phyloP scores from a whole-genome alignment of 768 basidiomycete species.

The Neoboletus brunneissimus region DNA sequence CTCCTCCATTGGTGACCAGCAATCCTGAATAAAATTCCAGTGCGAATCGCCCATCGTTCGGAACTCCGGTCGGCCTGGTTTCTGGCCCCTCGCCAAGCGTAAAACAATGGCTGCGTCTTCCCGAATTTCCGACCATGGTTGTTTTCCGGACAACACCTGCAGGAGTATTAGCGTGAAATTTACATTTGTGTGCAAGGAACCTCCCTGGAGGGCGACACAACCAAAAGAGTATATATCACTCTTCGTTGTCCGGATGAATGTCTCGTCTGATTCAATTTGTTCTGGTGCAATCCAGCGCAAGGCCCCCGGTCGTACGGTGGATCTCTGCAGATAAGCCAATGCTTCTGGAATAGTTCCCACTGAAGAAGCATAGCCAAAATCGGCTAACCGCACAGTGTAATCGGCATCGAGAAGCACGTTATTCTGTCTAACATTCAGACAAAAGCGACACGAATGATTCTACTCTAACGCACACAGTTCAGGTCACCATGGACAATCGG shows the following conservation, averaged over 20 bases:
- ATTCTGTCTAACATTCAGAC: no score
- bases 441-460: no score
- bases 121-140: neutral
- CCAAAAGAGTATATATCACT: slow-evolving; percentile 9
- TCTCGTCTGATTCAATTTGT: slow-evolving; percentile 11
- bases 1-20: neutral
- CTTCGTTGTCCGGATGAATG: slow-evolving; percentile 10
- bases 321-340: slow-evolving; percentile 5
- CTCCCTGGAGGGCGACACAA: slow-evolving; percentile 32
- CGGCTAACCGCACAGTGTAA: slow-evolving; percentile 38
- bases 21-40: neutral
- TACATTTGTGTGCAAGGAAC: slow-evolving; percentile 37
- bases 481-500: no score
- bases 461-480: no score
- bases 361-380: slow-evolving; percentile 41
- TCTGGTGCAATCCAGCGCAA: slow-evolving; percentile 44
- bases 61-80: no score
- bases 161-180: neutral
- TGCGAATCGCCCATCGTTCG: neutral
- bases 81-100: neutral
- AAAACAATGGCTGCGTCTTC: neutral
- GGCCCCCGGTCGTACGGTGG: slow-evolving; percentile 33
- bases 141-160: neutral
- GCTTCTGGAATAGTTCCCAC: slow-evolving; percentile 2
- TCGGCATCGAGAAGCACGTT: slow-evolving; percentile 1